Evolutionary conservation across 2,329 filamentous ascomycete genomes (phyloP), one percentile per base, ranked within the genome.

Genomic region (Penicillium psychrosexuale): DNA sequence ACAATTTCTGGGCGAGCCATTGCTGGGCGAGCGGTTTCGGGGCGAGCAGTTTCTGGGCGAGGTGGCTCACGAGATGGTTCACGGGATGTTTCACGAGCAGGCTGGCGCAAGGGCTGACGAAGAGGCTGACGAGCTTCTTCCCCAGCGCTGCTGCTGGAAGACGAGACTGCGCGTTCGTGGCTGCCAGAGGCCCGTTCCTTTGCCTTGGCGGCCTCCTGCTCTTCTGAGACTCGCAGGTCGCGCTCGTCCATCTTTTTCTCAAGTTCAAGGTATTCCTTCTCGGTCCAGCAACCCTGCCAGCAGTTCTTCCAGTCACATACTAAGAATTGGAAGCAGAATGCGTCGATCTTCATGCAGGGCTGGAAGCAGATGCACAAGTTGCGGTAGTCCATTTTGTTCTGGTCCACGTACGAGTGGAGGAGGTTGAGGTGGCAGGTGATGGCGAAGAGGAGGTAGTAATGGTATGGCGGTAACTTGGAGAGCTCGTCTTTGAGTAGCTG

Each of bases 331-430:
- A 97, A 97, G 72, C 91, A 95, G 72, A 93, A 95, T 1, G 87
- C 87, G 67, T 97, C 93, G 56, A 97, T 94, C 75, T 93, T 96
- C 84, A 97, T 91, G 73, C 91, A 96, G 3, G 93, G 93, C 73
- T 96, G 91, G 74, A 97, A 97, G 77, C 93, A 97, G 65, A 97
- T 96, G 76, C 91, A 96, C 24, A 97, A 79, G 62, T 97, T 97
- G 69, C 90, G 86, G 70, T 93, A 96, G 70, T 96, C 91, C 93
- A 97, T 97, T 78, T 96, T 96, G 82, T 97, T 97, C 78, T 93
- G 92, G 61, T 95, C 90, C 24, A 91, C 89, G 72, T 96, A 93
- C 1, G 90, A 91, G 64, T 96, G 86, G 9, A 97, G 82, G 27
- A 97, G 82, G 66, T 91, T 96, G 46, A 97, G 85, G 67, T 97